Base-by-base conservation (phyloP, 768 basidiomycete species). In the Hysterangium stoloniferum region DNA sequence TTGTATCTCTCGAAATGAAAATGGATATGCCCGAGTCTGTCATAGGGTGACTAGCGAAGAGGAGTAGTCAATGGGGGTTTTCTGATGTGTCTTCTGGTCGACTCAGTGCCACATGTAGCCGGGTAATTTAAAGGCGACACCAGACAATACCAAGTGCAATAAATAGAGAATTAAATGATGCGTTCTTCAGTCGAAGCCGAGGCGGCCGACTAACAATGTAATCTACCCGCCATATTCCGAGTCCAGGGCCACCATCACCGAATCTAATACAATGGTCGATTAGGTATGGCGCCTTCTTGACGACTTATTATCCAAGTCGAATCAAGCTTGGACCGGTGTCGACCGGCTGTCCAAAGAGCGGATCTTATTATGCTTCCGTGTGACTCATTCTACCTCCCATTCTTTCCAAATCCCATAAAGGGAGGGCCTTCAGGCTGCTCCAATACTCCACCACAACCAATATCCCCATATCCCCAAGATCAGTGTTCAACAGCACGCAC, bases 321-420 rank as follows among this genome's bases (percentile, higher is more conserved):
- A 13, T 20, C 38, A 15, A 15, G 22, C n/a, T 22, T 8, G 19
- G 1, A 17, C 41, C 41, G 8, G 41, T 20, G 41, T 42, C 24
- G 41, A 42, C 41, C 20, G 41, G 41, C 15, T n/a, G n/a, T n/a
- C n/a, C n/a, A n/a, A n/a, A 42, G 15, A 22, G 41, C 41, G 41
- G 41, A 42, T 42, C 41, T 42, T 42, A 42, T 25, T 42, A 17
- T 42, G 41, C 15, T 42, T 13, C 41, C 41, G 41, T 22, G 19
- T 42, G 41, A 42, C 29, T 42, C 2, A 15, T 27, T 20, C 22
- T 15, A 22, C 29, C 41, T 11, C 41, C 20, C 41, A 42, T 9
- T 42, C 24, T 27, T 25, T 42, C 24, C 15, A 42, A 42, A 42
- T 13, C 41, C 17, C 19, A 41, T 22, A 19, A 13, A 12, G 40